phyloP scores from a whole-genome alignment of 129 eudicot species.

The Flaveria brownii region DNA sequence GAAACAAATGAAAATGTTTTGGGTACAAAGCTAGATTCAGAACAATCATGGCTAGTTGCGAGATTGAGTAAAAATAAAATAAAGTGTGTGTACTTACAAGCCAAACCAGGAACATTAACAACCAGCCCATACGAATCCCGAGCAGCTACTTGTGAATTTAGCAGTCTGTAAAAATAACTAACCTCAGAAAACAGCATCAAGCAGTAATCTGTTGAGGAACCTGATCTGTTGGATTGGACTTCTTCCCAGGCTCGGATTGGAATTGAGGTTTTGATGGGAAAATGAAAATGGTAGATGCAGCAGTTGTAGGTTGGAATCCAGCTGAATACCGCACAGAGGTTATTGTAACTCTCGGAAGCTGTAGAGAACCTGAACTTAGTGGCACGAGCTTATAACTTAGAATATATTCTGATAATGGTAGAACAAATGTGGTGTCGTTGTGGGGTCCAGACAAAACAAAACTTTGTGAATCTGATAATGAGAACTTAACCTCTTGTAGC shows the following conservation, averaged over 20 bases:
- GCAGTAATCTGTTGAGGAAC: slow-evolving; percentile 30
- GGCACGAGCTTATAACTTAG: slow-evolving; percentile 79
- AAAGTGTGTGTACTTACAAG: slow-evolving; percentile 23
- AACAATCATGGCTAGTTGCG: slow-evolving; percentile 17
- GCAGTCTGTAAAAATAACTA: slow-evolving; percentile 13
- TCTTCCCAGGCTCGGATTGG: slow-evolving; percentile 29
- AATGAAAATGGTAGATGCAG: slow-evolving; percentile 75
- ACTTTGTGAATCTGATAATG: slow-evolving; percentile 79
- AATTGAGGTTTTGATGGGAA: slow-evolving; percentile 80
- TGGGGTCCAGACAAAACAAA: slow-evolving; percentile 85
- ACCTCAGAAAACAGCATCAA: slow-evolving; percentile 15
- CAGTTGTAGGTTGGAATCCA: slow-evolving; percentile 69
- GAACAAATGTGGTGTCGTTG: slow-evolving; percentile 63
- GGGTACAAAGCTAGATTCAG: slow-evolving; percentile 23
- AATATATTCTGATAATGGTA: slow-evolving; percentile 69
- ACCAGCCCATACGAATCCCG: slow-evolving; percentile 8
- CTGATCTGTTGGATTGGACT: slow-evolving; percentile 41
- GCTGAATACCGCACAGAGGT: slow-evolving; percentile 74
- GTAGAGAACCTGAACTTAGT: slow-evolving; percentile 65
- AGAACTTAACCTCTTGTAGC: slow-evolving; percentile 82
- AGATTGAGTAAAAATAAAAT: not conserved
- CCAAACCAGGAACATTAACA: slow-evolving; percentile 18
- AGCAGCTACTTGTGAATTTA: slow-evolving; percentile 12
- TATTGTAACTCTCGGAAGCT: slow-evolving; percentile 77
- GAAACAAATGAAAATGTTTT: slow-evolving; percentile 9